A percentile compares a stretch with the other conserved stretches of the same genome.
phyloP scores from a whole-genome alignment of 768 basidiomycete genomes.

The Hemileccinum rubropunctum region DNA sequence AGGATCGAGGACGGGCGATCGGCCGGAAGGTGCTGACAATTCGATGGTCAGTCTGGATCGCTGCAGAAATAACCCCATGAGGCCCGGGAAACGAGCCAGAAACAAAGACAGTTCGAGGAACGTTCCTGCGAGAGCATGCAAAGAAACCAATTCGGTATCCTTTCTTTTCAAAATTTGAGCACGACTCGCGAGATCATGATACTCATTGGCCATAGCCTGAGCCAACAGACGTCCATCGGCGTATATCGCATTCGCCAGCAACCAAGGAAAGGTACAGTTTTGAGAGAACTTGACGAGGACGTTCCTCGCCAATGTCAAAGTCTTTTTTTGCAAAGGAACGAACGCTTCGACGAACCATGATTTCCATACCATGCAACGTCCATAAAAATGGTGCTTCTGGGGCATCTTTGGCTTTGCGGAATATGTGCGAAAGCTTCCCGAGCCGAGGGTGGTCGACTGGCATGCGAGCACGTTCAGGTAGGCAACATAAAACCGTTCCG shows the following conservation, averaged over 20 bases:
- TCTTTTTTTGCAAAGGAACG: background rate
- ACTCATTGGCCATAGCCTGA: slow-evolving; percentile 4
- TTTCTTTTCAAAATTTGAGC: slow-evolving; percentile 6
- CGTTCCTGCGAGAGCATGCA: slow-evolving; percentile 12
- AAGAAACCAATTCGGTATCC: slow-evolving; percentile 4
- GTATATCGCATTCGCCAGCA: slow-evolving; percentile 11
- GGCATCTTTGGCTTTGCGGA: slow-evolving; percentile 1
- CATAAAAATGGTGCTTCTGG: slow-evolving; percentile 1
- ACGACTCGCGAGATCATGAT: no score
- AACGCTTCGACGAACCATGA: slow-evolving; percentile 1
- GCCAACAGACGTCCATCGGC: background rate
- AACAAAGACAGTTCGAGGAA: background rate
- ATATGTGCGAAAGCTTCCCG: slow-evolving; percentile 2
- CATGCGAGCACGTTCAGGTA: slow-evolving; percentile 1
- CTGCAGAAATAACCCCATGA: background rate
- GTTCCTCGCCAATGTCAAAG: slow-evolving; percentile 9
- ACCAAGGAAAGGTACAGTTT: slow-evolving; percentile 9
- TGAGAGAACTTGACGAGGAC: slow-evolving; percentile 1
- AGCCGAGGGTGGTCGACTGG: slow-evolving; percentile 1
- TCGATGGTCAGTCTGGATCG: slow-evolving; percentile 3
- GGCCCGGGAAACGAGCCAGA: background rate
- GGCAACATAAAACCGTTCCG: background rate
- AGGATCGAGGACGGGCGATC: slow-evolving; percentile 6
- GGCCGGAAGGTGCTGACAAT: slow-evolving; percentile 6
- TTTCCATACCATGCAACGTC: slow-evolving; percentile 10